Base-by-base conservation (phyloP, 257 asterid genomes). In the Datura wrightii region DNA sequence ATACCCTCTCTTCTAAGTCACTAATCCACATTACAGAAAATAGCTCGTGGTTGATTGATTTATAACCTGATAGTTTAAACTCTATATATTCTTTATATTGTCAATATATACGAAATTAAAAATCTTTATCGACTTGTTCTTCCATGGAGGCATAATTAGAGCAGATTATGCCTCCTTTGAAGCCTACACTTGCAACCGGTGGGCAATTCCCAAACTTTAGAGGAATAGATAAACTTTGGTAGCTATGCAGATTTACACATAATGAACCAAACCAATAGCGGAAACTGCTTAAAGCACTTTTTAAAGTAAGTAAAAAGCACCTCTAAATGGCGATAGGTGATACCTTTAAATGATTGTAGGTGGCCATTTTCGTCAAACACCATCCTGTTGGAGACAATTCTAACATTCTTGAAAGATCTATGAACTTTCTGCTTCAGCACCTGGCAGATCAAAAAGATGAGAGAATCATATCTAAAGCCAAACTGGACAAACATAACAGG, bases 321-420 rank as follows among this genome's bases (percentile, higher is more conserved):
- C 80, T 19, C 58, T 44, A 72, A 5, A 72, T 46, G 80, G 59
- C 9, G 41, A 46, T 10, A 72, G 11, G 59, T 37, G 10, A 34
- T 74, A 92, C 99, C 99, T 92, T 92, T 90, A 85, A 95, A 95
- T 19, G 95, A 89, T 62, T 90, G 86, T 79, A 95, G 97, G 85
- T 88, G 87, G 31, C 94, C 97, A 71, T 90, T 90, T 89, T 92
- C 85, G 86, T 94, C 94, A 89, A 95, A 93, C 84, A 92, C 91
- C 99, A 95, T 95, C 80, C 93, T 87, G 92, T 95, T 95, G 87
- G 99, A 95, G 86, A 95, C 98, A 86, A 94, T 87, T 85, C 86
- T 93, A 79, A 94, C 90, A 89, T 95, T 95, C 87, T 93, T 92
- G 87, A 94, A 95, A 56, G 98, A 91, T 89, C 93, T 91, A 79